Conservation (phyloP, 2,329 filamentous ascomycete species). For the Fusarium annulatum region DNA sequence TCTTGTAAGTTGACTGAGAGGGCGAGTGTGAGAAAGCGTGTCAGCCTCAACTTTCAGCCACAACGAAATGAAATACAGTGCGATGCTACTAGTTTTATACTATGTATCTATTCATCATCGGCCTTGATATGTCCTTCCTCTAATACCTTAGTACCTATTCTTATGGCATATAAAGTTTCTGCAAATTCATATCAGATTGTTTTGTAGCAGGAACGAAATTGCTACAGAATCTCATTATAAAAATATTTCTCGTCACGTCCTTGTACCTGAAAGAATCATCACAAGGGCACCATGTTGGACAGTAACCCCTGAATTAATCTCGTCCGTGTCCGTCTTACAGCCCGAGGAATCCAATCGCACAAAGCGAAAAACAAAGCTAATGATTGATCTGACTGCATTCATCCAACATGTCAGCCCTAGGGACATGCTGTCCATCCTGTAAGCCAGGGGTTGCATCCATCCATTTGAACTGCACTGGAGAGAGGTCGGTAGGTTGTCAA, state of each 20-base stretch:
- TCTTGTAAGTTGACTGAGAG: conserved; percentile 19
- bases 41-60: conserved; percentile 23
- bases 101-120: neutral
- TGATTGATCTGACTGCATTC: neutral
- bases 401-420: conserved; percentile 7
- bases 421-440: neutral
- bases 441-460: neutral
- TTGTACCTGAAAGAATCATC: neutral
- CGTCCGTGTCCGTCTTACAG: neutral
- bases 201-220: no score
- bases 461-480: neutral
- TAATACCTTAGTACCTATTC: neutral
- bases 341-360: neutral
- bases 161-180: no score
- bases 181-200: neutral
- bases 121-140: neutral
- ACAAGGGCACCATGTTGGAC: neutral
- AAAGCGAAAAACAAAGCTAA: neutral
- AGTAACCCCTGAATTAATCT: neutral
- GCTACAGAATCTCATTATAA: neutral
- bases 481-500: neutral
- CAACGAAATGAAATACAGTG: conserved; percentile 8
- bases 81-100: rapidly evolving
- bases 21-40: neutral
- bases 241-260: neutral